These are phyloP conservation scores for Paxillus rubicundulus DNA, from an alignment of 768 basidiomycete genomes.

Conservation along the genomic window DNA sequence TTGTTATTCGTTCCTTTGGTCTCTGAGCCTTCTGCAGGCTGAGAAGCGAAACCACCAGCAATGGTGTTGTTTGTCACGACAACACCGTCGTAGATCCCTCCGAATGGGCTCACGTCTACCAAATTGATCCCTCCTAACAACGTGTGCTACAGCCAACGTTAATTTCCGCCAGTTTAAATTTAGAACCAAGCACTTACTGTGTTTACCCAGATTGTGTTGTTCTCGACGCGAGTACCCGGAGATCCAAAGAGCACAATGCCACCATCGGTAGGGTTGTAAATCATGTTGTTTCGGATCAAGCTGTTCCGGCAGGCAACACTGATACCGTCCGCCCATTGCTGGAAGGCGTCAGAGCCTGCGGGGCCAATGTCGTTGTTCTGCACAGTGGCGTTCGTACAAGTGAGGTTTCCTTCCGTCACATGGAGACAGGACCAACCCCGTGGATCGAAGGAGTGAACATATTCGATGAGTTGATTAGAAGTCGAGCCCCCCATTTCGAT, in stretches of 20 bases:
- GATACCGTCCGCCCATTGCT: constrained; percentile 83
- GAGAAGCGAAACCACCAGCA: constrained; percentile 65
- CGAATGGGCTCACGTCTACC: constrained; percentile 68
- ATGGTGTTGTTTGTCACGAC: constrained; percentile 67
- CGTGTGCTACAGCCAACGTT: constrained; percentile 45
- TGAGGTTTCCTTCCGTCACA: constrained; percentile 62
- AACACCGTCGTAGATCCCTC: constrained; percentile 63
- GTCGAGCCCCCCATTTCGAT: constrained; percentile 85
- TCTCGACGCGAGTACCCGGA: constrained; percentile 68
- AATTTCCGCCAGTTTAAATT: not conserved
- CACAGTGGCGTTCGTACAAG: constrained; percentile 61
- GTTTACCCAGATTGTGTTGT: constrained; percentile 73
- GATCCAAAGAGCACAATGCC: constrained; percentile 78
- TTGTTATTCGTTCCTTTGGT: constrained; percentile 54
- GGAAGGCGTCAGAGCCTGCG: constrained; percentile 60
- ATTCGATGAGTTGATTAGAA: constrained; percentile 70
- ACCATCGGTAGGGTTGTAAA: constrained; percentile 74
- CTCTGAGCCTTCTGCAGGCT: constrained; percentile 36
- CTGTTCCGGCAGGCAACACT: constrained; percentile 67
- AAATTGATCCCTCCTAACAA: constrained; percentile 75
- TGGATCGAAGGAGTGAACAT: constrained; percentile 72
- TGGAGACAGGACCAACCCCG: constrained; percentile 85
- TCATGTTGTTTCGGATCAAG: constrained; percentile 62
- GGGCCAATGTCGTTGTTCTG: constrained; percentile 86
- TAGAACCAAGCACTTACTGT: constrained; percentile 43